Conservation (phyloP, 2,329 filamentous ascomycete species). For the Sporothrix sp. region DNA sequence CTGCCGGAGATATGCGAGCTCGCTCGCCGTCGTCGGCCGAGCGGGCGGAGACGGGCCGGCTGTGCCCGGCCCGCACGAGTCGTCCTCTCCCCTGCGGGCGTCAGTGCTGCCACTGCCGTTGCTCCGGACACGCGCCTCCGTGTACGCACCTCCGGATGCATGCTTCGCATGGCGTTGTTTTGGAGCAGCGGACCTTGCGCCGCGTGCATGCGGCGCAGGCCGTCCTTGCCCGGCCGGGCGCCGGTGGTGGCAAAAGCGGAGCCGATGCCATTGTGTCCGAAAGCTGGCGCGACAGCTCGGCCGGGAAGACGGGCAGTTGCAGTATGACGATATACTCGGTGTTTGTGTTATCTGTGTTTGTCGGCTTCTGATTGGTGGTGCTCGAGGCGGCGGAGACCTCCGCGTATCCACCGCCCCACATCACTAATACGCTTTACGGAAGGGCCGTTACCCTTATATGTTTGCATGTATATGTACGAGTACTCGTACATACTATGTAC, state of each 20-base stretch:
- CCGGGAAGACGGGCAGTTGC: too few relatives aligned
- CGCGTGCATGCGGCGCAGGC: slow-evolving; percentile 20
- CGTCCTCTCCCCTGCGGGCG: slow-evolving; percentile 13
- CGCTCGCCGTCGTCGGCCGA: not conserved
- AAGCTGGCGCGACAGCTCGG: not conserved
- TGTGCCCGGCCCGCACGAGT: slow-evolving; percentile 8
- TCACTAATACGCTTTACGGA: too few relatives aligned
- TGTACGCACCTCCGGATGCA: slow-evolving; percentile 18
- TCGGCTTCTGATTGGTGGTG: too few relatives aligned
- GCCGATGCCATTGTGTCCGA: not conserved
- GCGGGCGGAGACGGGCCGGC: not conserved
- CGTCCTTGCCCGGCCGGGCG: slow-evolving; percentile 8
- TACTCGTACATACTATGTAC: too few relatives aligned
- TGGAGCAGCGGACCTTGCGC: slow-evolving; percentile 21
- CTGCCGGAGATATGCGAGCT: not conserved
- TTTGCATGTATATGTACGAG: too few relatives aligned
- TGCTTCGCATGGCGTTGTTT: slow-evolving; percentile 21
- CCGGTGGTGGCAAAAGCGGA: not conserved
- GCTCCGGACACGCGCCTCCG: not conserved
- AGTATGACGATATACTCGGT: too few relatives aligned
- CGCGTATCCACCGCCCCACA: too few relatives aligned
- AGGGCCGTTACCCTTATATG: too few relatives aligned
- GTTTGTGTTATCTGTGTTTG: too few relatives aligned
- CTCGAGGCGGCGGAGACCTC: too few relatives aligned
- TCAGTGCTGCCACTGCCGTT: not conserved